Base-by-base conservation (phyloP, 2,329 filamentous ascomycete species). In the Hortaea werneckii region DNA sequence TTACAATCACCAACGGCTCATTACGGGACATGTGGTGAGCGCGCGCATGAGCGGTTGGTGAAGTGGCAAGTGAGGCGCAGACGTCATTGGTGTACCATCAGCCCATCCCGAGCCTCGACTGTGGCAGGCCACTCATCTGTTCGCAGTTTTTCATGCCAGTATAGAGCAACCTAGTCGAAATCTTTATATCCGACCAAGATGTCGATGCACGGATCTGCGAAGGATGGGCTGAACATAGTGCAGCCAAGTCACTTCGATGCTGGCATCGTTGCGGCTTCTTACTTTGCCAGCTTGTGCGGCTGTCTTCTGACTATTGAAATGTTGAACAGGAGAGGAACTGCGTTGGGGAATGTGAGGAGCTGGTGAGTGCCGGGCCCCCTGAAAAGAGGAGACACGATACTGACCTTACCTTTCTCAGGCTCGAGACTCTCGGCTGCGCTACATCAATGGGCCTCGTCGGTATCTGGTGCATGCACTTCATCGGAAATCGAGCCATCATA, bases 221-320 rank as follows among this genome's bases (percentile, higher is more conserved):
- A 13, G 20, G 20, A 20, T 20, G 20, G 20, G 20, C 20, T 20
- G 20, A 20, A 20, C 20, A 20, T 20, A 20, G 20, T 20, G 7
- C 63, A 70, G 20, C 51, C 54, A 2, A 70, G 70, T 47, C 65
- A 64, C 10, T 72, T 70, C 45, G 55, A 63, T n/a, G 51, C 73
- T 4, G 78, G 79, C 35, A 83, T 85, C 55, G 75, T 90, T 9
- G 73, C 82, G 26, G 72, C 87, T 7, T 83, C 80, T 1, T 83
- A 78, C 55, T 66, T 83, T 38, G 73, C 82, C 53, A 92, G 87
- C 59, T 79, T 85, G 51, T 70, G 85, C 52, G 88, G 88, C 50
- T 82, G 85, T 41, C 75, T 79, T 42, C 87, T 87, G 3, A 89
- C 87, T 0, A 72, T 94, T 29, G 88, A 94, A 64, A 69, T 94